Evolutionary conservation across 768 basidiomycete species (phyloP), one percentile per base, ranked within the genome.

Genomic region (Ramaria rubella): DNA sequence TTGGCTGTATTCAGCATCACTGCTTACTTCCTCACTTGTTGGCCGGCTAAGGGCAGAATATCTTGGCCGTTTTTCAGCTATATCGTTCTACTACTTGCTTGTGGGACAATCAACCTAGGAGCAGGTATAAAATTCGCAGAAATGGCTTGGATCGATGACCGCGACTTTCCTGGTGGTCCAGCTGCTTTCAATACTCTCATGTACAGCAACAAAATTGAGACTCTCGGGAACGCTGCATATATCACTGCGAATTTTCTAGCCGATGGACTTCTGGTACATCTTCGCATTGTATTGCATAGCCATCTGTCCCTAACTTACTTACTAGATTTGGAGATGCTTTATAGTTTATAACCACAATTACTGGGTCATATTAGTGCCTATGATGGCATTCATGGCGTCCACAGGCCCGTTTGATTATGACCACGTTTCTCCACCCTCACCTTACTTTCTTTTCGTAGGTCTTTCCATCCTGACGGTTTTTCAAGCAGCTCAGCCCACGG

Each of bases 71-170:
- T 40, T 12, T 17, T 56, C n/a, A 21, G 17, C 19, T 56, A 56
- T 43, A 56, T 48, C 26, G 31, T n/a, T 19, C 43, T 61, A 12
- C 58, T 68, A n/a, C 38, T 68, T 21, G n/a, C 59, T 17, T 62
- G 68, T n/a, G 60, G 66, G 59, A 67, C 67, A 23, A 63, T 68
- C 52, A 60, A 61, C 46, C 61, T 66, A 49, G 55, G 61, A 24
- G 58, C 61, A 1, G 62, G 68, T 19, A 61, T 60, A 12, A 63
- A 68, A 26, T 68, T 64, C 51, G 63, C 63, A 15, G 60, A 70
- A 58, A 46, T 58, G 49, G 65, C 67, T 63, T 69, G 62, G 62
- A 65, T 68, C 43, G 61, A 61, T 38, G 52, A 61, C 54, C 58
- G 65, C 36, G 56, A 63, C 44, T 51, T 54, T 24, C 63, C 65